Base-by-base conservation (phyloP, 192 early-diverging fungal genomes). In the Fimicolochytrium jonesii region DNA sequence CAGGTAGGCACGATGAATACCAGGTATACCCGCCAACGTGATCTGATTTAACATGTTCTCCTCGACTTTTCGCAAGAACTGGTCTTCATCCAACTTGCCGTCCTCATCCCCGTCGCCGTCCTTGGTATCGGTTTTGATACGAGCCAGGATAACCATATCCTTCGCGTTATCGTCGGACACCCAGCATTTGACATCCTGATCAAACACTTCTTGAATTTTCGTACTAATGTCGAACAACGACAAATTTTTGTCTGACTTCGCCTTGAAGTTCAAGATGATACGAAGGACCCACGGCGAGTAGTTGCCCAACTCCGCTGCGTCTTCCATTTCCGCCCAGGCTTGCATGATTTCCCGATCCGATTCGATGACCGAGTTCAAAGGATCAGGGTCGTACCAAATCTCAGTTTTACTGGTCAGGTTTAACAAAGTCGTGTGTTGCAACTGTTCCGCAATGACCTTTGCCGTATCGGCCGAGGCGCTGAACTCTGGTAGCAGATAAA, bases 371-470 rank as follows among this genome's bases (percentile, higher is more conserved):
- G 91, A 87, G 53, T 87, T 80, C 7, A 59, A 23, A 18, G 88
- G 85, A 56, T 93, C 90, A 3, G 97, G 97, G 56, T 97, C 94
- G 73, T 97, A 99, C 80, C 89, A 91, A 69, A 99, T 97, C 77
- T 99, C 94, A 1, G 92, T 87, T 25, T 80, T 77, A 13, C 83
- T 73, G 5, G 94, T 93, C 13, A 97, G 84, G 54, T 87, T 82
- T 41, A 82, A 82, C 61, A 99, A 73, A 17, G 92, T 96, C 5
- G 97, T 94, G 78, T 96, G 87, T 74, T 97, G 93, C 26, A 99
- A 79, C 22, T 75, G 77, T 2, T 87, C 81, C 68, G 94, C 89
- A 39, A 97, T 88, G 54, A 86, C 83, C 76, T 98, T 97, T 51
- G 93, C 94, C 41, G 78, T 76, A 61, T 90, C 82, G 65, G 87